Base-by-base conservation (phyloP, 805 yeast species). In the Candida nemodendra region DNA sequence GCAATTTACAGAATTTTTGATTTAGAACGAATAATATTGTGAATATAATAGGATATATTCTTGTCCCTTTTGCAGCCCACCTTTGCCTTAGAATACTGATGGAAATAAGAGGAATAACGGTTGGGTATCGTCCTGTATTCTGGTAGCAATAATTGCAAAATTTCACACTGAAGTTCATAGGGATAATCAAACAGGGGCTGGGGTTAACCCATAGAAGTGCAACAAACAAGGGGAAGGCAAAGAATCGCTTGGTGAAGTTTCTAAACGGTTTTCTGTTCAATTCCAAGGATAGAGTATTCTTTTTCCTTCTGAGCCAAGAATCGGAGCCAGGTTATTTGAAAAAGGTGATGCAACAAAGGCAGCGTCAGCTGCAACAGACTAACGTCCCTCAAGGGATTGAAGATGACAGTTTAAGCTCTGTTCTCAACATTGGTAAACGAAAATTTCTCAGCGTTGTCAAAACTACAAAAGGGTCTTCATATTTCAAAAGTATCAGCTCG, bases 371-470 rank as follows among this genome's bases (percentile, higher is more conserved):
- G n/a, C 43, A 36, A 24, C 35, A 28, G 15, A 38, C 35, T 11
- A 24, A 28, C 11, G 26, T 19, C 13, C 22, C 41, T 17, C 23
- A 13, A 22, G 44, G 7, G 7, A 21, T 8, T 11, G 7, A 44
- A 4, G 59, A 53, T n/a, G 57, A 51, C 26, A 30, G 51, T 9
- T 34, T 48, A 4, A 44, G 51, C 1, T 39, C 54, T 2, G 49
- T 50, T 18, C 47, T 59, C 2, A 41, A 26, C 6, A n/a, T 45
- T 27, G 54, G 56, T 27, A 64, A 75, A 27, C 69, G 64, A 41
- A 64, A 72, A 36, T 45, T 76, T n/a, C 43, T 66, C 26, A 75
- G 71, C 18, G 67, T 73, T 14, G 78, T 78, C 17, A 70, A 61
- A 32, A 64, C 72, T 11, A 74, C 82, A 5, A 64, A 72, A 45